Evolutionary conservation across 1,139 yeast species (phyloP).

Genomic region (Yamadazyma mexicana): DNA sequence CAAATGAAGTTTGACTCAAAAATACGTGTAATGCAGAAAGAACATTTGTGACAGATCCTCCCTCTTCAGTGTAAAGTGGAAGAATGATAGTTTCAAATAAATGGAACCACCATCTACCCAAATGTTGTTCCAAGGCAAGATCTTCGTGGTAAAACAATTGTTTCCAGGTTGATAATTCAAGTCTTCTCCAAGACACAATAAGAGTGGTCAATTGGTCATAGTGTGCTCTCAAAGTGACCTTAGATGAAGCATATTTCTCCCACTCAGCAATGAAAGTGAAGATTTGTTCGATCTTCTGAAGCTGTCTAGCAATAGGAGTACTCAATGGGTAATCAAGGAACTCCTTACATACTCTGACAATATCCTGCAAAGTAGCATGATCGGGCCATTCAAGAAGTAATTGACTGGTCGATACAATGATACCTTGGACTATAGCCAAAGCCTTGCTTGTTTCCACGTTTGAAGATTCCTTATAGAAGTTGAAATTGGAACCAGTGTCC

Average conservation of each 20-base stretch:
- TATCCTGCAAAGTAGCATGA: conserved; percentile 80
- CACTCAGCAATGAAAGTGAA: conserved; percentile 83
- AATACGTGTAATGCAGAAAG: conserved; percentile 76
- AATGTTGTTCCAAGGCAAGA: conserved; percentile 39
- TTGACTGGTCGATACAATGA: conserved; percentile 48
- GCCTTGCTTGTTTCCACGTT: conserved; percentile 63
- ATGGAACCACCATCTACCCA: conserved; percentile 91
- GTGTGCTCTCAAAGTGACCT: conserved; percentile 60
- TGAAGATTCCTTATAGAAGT: conserved; percentile 71
- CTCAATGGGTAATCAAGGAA: conserved; percentile 59
- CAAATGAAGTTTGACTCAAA: conserved; percentile 71
- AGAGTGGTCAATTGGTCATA: conserved; percentile 61
- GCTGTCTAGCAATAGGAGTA: conserved; percentile 73
- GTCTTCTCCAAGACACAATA: conserved; percentile 86
- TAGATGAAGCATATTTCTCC: conserved; percentile 88
- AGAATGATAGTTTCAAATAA: conserved; percentile 73
- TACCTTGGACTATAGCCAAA: conserved; percentile 47
- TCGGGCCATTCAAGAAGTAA: conserved; percentile 86
- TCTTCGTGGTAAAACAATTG: conserved; percentile 73
- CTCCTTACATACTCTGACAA: conserved; percentile 67
- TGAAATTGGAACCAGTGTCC: conserved; percentile 30
- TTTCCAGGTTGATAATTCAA: conserved; percentile 87
- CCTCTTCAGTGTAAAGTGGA: conserved; percentile 39
- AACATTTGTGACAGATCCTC: conserved; percentile 31
- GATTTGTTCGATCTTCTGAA: conserved; percentile 85